Evolutionary conservation across 371 early-diverging fungal genomes (phyloP).

Genomic region (Fennellomyces sp.): DNA sequence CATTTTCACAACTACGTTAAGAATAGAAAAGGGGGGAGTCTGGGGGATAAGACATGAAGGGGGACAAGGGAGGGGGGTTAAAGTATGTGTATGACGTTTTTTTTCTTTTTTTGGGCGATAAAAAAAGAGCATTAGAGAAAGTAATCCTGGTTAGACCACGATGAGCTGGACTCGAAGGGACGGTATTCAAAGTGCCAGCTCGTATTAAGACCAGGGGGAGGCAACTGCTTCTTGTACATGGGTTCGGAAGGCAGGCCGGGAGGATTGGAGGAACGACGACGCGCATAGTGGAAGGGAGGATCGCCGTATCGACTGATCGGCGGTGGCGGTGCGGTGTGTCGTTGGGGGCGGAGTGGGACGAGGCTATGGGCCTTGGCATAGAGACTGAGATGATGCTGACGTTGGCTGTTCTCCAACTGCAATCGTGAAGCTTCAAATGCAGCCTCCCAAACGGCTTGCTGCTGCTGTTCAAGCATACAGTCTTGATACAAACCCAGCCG

Average conservation of each 20-base stretch:
- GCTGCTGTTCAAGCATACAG: conserved; percentile 4
- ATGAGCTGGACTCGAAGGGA: background rate
- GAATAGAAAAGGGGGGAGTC: background rate
- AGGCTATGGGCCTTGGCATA: conserved; percentile 11
- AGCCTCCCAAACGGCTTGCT: conserved; percentile 8
- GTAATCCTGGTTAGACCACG: background rate
- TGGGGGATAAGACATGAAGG: background rate
- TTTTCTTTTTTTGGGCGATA: no score
- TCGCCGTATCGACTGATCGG: conserved; percentile 12
- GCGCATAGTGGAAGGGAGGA: conserved; percentile 1
- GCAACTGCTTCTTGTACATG: background rate
- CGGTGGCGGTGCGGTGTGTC: conserved; percentile 15
- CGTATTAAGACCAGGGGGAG: conserved; percentile 4
- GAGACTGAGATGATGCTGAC: conserved; percentile 9
- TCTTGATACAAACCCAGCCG: conserved; percentile 5
- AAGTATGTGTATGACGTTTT: background rate
- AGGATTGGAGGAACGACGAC: background rate
- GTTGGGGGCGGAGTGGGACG: conserved; percentile 4
- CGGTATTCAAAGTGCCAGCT: conserved; percentile 1
- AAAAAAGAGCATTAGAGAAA: no score
- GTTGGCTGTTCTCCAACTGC: conserved; percentile 14
- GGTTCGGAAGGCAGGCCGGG: background rate
- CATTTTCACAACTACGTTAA: background rate
- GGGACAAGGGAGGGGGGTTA: conserved; percentile 1
- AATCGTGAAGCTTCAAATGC: conserved; percentile 8